Percentiles rank a stretch among this genome's conserved stretches.
These are phyloP conservation scores for Tylopilus plumbeoviolaceoides DNA, from an alignment of 768 basidiomycete genomes.

Conservation along the genomic window DNA sequence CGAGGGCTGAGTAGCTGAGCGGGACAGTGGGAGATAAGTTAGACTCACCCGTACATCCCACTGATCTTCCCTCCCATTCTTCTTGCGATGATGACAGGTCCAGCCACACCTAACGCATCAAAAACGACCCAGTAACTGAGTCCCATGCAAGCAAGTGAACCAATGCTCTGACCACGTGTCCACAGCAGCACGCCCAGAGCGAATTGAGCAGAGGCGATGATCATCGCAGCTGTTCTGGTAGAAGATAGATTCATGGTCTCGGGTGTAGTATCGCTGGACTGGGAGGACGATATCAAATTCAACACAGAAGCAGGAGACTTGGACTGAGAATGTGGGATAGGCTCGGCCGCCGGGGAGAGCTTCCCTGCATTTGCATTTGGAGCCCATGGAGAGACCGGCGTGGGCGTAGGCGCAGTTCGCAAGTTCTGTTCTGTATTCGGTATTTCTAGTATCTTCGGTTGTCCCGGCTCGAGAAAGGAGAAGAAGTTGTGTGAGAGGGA, in stretches of 20 bases:
- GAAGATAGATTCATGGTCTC: slow-evolving; percentile 16
- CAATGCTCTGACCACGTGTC: slow-evolving; percentile 85
- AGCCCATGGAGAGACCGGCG: slow-evolving; percentile 66
- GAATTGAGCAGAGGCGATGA: slow-evolving; percentile 44
- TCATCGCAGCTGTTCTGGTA: slow-evolving; percentile 19
- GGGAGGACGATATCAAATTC: slow-evolving; percentile 5
- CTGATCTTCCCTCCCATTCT: slow-evolving; percentile 32
- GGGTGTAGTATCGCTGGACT: neutral
- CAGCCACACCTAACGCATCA: slow-evolving; percentile 78
- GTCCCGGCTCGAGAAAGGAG: slow-evolving; percentile 85
- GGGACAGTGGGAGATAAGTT: slow-evolving; percentile 18
- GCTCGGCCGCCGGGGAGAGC: slow-evolving; percentile 6
- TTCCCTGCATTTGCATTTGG: slow-evolving; percentile 38
- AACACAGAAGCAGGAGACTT: slow-evolving; percentile 19
- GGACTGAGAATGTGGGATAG: slow-evolving; percentile 21
- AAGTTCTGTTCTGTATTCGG: slow-evolving; percentile 33
- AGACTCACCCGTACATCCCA: slow-evolving; percentile 61
- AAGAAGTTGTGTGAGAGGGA: slow-evolving; percentile 94
- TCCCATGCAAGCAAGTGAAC: slow-evolving; percentile 84
- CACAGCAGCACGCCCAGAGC: slow-evolving; percentile 72
- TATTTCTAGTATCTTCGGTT: slow-evolving; percentile 1
- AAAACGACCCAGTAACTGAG: slow-evolving; percentile 97
- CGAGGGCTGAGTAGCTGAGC: neutral
- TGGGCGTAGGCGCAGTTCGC: slow-evolving; percentile 56
- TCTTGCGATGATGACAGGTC: slow-evolving; percentile 32